Percentiles rank a stretch among this genome's conserved stretches.
These are phyloP conservation scores for Populus hybrid DNA, from an alignment of 441 rosid species.

Conservation along the genomic window DNA sequence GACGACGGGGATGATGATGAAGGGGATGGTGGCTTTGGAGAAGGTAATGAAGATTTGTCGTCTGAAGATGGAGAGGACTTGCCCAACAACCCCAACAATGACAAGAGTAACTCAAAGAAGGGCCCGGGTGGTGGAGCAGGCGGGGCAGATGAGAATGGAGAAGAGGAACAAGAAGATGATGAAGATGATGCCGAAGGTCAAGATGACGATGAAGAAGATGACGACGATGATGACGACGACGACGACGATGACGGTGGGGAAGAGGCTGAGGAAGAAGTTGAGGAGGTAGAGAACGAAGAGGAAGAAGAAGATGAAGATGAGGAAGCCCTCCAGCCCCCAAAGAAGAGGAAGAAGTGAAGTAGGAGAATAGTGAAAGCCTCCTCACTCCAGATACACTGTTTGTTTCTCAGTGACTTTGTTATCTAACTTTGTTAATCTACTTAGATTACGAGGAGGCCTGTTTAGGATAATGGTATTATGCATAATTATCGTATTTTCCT, in stretches of 20 bases:
- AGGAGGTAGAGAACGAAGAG: conserved; percentile 31
- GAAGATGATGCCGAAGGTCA: conserved; percentile 35
- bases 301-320: conserved; percentile 54
- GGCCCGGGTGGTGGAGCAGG: conserved; percentile 31
- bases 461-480: conserved; percentile 24
- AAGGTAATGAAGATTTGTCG: conserved; percentile 54
- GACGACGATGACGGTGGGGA: conserved; percentile 39
- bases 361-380: conserved; percentile 4
- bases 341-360: too few relatives aligned
- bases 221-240: conserved; percentile 25
- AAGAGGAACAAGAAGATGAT: conserved; percentile 38
- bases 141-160: conserved; percentile 44
- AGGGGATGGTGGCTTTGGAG: conserved; percentile 42
- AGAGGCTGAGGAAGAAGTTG: conserved; percentile 28
- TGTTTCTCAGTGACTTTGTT: conserved; percentile 21
- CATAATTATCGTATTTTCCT: conserved; percentile 22
- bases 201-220: conserved; percentile 21
- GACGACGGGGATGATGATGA: conserved; percentile 30
- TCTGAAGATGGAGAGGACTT: conserved; percentile 45
- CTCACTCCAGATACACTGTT: conserved; percentile 11
- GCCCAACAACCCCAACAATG: conserved; percentile 30
- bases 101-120: conserved; percentile 41
- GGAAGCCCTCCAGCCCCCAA: conserved; percentile 63
- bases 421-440: conserved; percentile 12
- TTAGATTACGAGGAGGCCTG: conserved; percentile 18